Percentiles rank a stretch among this genome's conserved stretches.
Evolutionary conservation across 331 rosid genomes (phyloP).

Genomic region (Arachis monticola): DNA sequence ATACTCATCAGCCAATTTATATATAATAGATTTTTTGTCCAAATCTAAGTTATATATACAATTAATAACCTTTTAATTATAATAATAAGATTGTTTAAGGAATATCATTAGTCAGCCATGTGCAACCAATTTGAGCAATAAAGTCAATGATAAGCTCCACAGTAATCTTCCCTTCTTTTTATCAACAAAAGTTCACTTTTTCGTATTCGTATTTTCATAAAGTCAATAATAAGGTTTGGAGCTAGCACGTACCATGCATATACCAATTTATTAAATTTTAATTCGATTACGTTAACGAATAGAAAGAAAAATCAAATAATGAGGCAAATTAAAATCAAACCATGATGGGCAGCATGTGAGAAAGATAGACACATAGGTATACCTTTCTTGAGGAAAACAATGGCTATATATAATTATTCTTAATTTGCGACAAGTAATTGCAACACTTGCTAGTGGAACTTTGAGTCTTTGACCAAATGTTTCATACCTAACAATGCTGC

Average conservation of each 20-base stretch:
- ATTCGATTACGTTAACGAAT: conserved; percentile 29
- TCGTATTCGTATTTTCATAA: conserved; percentile 25
- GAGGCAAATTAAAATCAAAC: conserved; percentile 28
- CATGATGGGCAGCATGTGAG: conserved; percentile 69
- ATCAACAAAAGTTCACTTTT: conserved; percentile 49
- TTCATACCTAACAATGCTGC: conserved; percentile 40
- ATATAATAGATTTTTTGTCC: conserved; percentile 30
- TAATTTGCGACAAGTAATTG: conserved; percentile 39
- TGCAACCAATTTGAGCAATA: conserved; percentile 61
- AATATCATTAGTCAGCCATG: conserved; percentile 66
- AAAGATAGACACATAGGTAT: conserved; percentile 47
- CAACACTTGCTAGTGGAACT: conserved; percentile 46
- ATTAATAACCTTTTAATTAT: conserved; percentile 21
- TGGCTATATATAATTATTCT: conserved; percentile 42
- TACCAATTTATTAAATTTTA: conserved; percentile 9
- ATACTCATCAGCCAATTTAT: conserved; percentile 32
- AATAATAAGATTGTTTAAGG: conserved; percentile 46
- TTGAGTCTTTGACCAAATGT: conserved; percentile 66
- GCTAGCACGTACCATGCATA: conserved; percentile 19
- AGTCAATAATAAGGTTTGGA: conserved; percentile 31
- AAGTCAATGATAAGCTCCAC: conserved; percentile 74
- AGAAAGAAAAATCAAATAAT: conserved; percentile 27
- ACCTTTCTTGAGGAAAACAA: conserved; percentile 58
- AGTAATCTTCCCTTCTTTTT: conserved; percentile 50
- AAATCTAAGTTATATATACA: conserved; percentile 27